Evolutionary conservation across 176 grass and related monocot genomes (phyloP), one percentile per base, ranked within the genome.

Genomic region (Leersia perrieri): DNA sequence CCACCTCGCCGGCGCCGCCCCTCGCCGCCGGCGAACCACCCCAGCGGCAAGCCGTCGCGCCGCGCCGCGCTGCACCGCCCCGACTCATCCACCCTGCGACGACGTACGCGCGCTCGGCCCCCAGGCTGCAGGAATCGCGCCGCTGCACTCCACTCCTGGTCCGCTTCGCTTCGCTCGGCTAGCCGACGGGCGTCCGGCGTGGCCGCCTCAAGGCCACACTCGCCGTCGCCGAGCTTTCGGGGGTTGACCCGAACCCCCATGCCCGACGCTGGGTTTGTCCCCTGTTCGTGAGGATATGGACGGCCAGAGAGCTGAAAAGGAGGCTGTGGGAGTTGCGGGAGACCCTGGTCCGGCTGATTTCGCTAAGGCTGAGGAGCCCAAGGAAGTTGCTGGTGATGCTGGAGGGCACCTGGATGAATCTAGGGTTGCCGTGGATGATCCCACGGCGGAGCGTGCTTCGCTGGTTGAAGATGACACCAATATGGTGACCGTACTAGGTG

Each of bases 241-340:
- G 53, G 53, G 22, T 23, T 58, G 53, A 58, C 8, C 20, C 53
- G 22, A 58, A 58, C n/a, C 53, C 53, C 53, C 53, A 58, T 58
- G 53, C 53, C 53, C 53, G 8, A 58, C 53, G 53, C 25, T 58
- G 3, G 53, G 53, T 25, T 9, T 25, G 53, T 11, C 53, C n/a
- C 53, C 25, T 1, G 13, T 12, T 72, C 74, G 79, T 82, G 79
- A 86, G 65, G 62, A 33, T 60, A 57, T 26, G 23, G 57, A 83
- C n/a, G n/a, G n/a, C 72, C 49, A 33, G 47, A 57, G 20, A 13
- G 57, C 64, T 39, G 42, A n/a, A 66, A 18, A n/a, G 1, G 83
- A 82, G 26, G 11, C 20, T 15, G 60, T 34, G 11, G 76, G 49
- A 44, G 41, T 74, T 16, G 9, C 32, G 11, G 25, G 77, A 64